Percentiles rank a stretch among this genome's conserved stretches.
Conservation (phyloP, 805 yeast genomes). For the Starmerella vitae region DNA sequence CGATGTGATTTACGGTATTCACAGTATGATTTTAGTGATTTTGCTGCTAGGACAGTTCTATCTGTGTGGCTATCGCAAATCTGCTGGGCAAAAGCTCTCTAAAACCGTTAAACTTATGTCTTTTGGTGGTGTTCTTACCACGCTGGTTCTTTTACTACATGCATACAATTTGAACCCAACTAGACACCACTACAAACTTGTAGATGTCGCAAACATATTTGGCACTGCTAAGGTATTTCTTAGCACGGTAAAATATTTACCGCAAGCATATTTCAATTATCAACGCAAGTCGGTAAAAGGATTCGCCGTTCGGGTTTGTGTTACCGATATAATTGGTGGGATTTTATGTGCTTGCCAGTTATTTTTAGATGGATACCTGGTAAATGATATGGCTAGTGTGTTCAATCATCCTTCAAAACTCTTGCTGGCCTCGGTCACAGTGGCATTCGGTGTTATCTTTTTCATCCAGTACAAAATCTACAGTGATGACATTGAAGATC, state of each 20-base stretch:
- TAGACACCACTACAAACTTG: constrained; percentile 21
- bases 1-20: constrained; percentile 35
- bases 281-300: constrained; percentile 36
- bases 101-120: constrained; percentile 21
- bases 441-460: constrained; percentile 25
- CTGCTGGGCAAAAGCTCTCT: constrained; percentile 24
- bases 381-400: constrained; percentile 25
- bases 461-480: constrained; percentile 24
- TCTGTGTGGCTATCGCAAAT: constrained; percentile 28
- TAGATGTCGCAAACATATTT: constrained; percentile 32
- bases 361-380: constrained; percentile 30
- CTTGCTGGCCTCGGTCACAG: constrained; percentile 30
- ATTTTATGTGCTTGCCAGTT: constrained; percentile 32
- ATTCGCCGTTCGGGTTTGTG: constrained; percentile 31
- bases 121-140: constrained; percentile 15
- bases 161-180: constrained; percentile 23
- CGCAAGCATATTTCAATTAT: constrained; percentile 35
- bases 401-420: constrained; percentile 35
- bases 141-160: constrained; percentile 20
- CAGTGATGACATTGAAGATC: constrained; percentile 9
- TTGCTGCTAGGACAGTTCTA: constrained; percentile 30
- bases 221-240: constrained; percentile 35
- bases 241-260: constrained; percentile 36
- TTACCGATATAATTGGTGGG: constrained; percentile 35
- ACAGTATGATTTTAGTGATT: constrained; percentile 31